Evolutionary conservation across 2,329 filamentous ascomycete species (phyloP).

Genomic region (Dactylella cylindrospora): DNA sequence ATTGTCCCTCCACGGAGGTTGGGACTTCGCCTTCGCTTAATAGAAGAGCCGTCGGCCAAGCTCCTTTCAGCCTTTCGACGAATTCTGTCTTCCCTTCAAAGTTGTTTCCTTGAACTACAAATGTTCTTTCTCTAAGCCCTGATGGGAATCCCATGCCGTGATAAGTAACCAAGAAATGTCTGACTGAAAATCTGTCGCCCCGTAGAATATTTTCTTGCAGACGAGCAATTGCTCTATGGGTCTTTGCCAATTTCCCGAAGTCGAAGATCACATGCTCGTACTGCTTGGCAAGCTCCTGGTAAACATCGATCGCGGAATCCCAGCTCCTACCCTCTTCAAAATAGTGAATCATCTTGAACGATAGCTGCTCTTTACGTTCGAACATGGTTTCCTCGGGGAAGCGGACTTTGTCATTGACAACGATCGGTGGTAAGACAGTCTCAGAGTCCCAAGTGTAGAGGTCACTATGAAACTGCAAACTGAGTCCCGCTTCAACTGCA

Average conservation of each 20-base stretch:
- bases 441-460: slow-evolving; percentile 79
- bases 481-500: slow-evolving; percentile 82
- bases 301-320: slow-evolving; percentile 82
- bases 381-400: slow-evolving; percentile 84
- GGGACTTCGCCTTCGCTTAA: slow-evolving; percentile 67
- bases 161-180: slow-evolving; percentile 90
- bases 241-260: slow-evolving; percentile 84
- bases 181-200: slow-evolving; percentile 73
- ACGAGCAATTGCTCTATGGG: slow-evolving; percentile 84
- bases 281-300: slow-evolving; percentile 86
- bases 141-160: slow-evolving; percentile 84
- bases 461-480: slow-evolving; percentile 85
- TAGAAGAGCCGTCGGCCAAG: slow-evolving; percentile 83
- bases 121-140: slow-evolving; percentile 82
- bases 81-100: slow-evolving; percentile 78
- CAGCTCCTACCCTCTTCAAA: slow-evolving; percentile 94
- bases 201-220: slow-evolving; percentile 87
- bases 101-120: slow-evolving; percentile 80
- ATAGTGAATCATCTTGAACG: slow-evolving; percentile 91
- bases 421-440: slow-evolving; percentile 17
- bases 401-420: slow-evolving; percentile 63
- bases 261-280: slow-evolving; percentile 90
- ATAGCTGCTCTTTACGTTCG: slow-evolving; percentile 87
- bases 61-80: slow-evolving; percentile 86
- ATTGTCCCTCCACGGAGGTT: slow-evolving; percentile 87